Conservation (phyloP, 2,329 filamentous ascomycete genomes). For the Fusarium miscanthi region DNA sequence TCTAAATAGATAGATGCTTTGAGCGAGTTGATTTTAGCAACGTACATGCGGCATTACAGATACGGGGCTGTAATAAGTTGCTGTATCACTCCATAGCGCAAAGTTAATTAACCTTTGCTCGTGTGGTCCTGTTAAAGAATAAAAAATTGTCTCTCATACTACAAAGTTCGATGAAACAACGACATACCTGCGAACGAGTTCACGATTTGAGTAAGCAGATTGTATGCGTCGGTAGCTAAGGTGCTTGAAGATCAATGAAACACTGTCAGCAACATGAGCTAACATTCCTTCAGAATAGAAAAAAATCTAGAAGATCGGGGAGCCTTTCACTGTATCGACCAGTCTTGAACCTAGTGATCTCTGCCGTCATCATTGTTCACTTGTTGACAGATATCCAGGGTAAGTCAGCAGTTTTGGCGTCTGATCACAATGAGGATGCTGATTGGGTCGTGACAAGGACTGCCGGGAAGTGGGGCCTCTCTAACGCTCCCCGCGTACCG, state of each 20-base stretch:
- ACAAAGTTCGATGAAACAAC: too few relatives aligned
- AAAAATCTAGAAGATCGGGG: neutral
- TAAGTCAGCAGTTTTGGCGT: neutral
- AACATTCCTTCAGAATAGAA: fast-evolving
- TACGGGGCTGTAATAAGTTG: too few relatives aligned
- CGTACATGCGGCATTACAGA: too few relatives aligned
- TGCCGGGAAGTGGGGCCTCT: neutral
- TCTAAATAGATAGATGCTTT: too few relatives aligned
- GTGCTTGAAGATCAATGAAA: neutral
- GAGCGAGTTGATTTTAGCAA: too few relatives aligned
- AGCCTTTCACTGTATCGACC: fast-evolving
- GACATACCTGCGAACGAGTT: fast-evolving
- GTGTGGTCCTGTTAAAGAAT: too few relatives aligned
- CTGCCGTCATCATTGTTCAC: fast-evolving
- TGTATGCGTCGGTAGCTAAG: too few relatives aligned
- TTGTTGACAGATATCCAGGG: too few relatives aligned
- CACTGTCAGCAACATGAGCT: fast-evolving
- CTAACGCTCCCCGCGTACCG: neutral
- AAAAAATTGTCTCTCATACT: too few relatives aligned
- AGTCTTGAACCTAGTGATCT: fast-evolving
- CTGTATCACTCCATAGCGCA: too few relatives aligned
- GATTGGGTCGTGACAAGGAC: conserved; percentile 4
- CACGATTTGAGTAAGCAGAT: too few relatives aligned
- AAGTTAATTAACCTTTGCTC: too few relatives aligned
- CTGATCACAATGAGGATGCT: neutral